phyloP scores from a whole-genome alignment of 2,329 filamentous ascomycete species.

The Xylariaceae sp. region DNA sequence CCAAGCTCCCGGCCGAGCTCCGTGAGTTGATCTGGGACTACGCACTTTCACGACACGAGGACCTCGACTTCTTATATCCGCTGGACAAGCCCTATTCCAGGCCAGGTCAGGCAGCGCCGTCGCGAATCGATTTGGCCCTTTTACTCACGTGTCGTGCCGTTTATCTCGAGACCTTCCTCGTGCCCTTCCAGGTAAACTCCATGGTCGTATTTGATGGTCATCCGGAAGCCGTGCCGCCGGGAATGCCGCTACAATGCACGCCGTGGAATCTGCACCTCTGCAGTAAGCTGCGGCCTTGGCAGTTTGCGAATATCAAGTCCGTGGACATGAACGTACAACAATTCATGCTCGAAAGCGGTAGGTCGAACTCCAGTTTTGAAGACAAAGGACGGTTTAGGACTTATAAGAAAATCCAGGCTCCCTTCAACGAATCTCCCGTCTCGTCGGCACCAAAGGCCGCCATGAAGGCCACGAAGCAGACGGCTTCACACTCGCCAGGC shows the following conservation, averaged over 20 bases:
- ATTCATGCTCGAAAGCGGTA: constrained; percentile 27
- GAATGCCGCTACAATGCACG: constrained; percentile 17
- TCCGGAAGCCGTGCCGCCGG: constrained; percentile 18
- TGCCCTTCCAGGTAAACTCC: constrained; percentile 27
- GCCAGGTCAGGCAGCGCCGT: constrained; percentile 25
- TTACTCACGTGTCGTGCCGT: constrained; percentile 27
- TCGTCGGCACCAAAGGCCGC: constrained; percentile 22
- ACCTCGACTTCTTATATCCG: constrained; percentile 17
- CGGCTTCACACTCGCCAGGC: constrained; percentile 17
- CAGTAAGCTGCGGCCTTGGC: constrained; percentile 25
- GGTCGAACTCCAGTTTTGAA: background rate
- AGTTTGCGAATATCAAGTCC: constrained; percentile 27
- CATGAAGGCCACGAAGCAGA: constrained; percentile 20
- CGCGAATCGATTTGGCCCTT: constrained; percentile 22
- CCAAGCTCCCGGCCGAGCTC: constrained; percentile 25
- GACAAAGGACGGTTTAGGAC: background rate
- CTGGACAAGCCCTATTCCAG: constrained; percentile 16
- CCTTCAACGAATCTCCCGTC: constrained; percentile 24
- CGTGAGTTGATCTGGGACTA: constrained; percentile 28
- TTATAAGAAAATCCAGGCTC: constrained; percentile 11
- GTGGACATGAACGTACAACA: constrained; percentile 26
- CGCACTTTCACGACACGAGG: constrained; percentile 24
- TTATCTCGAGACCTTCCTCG: constrained; percentile 28
- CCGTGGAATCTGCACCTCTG: constrained; percentile 7
- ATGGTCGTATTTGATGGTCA: constrained; percentile 24